Conservation (phyloP, 257 asterid genomes). For the Petrea volubilis region DNA sequence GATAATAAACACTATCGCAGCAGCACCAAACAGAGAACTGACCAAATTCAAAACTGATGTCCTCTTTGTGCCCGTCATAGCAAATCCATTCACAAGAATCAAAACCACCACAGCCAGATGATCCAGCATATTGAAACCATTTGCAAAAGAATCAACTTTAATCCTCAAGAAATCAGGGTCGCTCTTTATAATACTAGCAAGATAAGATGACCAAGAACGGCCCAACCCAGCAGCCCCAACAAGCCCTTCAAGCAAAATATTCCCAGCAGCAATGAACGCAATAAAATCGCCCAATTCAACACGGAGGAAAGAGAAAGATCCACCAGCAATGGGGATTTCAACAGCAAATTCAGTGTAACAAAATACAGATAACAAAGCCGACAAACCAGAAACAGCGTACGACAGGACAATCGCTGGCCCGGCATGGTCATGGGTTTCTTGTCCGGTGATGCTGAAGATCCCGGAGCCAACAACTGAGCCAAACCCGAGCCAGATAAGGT, state of each 20-base stretch:
- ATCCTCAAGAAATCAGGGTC: conserved; percentile 67
- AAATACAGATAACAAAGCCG: conserved; percentile 82
- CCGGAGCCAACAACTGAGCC: conserved; percentile 98
- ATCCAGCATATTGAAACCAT: conserved; percentile 83
- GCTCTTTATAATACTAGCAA: conserved; percentile 57
- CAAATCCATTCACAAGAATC: conserved; percentile 60
- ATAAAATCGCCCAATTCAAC: conserved; percentile 90
- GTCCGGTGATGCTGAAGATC: conserved; percentile 86
- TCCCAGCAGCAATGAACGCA: conserved; percentile 90
- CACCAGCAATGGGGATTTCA: conserved; percentile 92
- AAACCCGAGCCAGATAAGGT: conserved; percentile 85
- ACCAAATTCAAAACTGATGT: conserved; percentile 70
- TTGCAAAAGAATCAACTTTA: conserved; percentile 54
- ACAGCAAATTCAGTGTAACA: conserved; percentile 94
- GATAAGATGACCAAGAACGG: conserved; percentile 88
- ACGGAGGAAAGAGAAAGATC: conserved; percentile 85
- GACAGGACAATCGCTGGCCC: conserved; percentile 90
- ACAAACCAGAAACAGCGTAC: conserved; percentile 78
- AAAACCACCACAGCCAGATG: conserved; percentile 74
- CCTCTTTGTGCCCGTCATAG: conserved; percentile 71
- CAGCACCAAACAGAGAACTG: conserved; percentile 55
- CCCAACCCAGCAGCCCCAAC: conserved; percentile 98
- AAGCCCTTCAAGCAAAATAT: conserved; percentile 75
- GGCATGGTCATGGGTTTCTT: conserved; percentile 63
- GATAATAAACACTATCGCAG: conserved; percentile 69